Evolutionary conservation across 2,329 filamentous ascomycete species (phyloP).

Genomic region (Neonectria ditissima): DNA sequence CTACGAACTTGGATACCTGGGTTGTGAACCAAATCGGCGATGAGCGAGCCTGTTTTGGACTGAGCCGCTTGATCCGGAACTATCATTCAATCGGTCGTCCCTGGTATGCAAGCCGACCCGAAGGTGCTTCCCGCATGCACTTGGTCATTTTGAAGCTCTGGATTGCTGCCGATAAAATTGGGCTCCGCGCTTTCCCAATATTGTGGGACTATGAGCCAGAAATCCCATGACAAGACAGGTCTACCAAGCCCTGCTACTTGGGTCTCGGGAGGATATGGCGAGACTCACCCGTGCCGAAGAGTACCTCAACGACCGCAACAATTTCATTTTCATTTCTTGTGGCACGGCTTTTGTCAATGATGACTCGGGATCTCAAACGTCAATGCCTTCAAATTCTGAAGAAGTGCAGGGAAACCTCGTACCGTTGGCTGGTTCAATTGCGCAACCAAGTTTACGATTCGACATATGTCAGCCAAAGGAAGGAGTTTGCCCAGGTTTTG

Average conservation of each 20-base stretch:
- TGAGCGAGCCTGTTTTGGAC: slow-evolving; percentile 39
- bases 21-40: slow-evolving; percentile 41
- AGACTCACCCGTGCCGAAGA: slow-evolving; percentile 59
- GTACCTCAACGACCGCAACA: slow-evolving; percentile 48
- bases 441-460: slow-evolving; percentile 1
- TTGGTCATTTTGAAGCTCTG: slow-evolving; percentile 69
- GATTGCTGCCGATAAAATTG: slow-evolving; percentile 65
- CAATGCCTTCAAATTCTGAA: slow-evolving; percentile 1
- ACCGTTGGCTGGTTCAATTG: slow-evolving; percentile 21
- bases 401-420: slow-evolving; percentile 16
- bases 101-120: slow-evolving; percentile 56
- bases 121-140: slow-evolving; percentile 64
- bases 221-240: slow-evolving; percentile 50
- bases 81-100: slow-evolving; percentile 49
- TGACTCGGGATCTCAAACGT: not conserved
- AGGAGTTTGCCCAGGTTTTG: slow-evolving; percentile 10
- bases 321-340: slow-evolving; percentile 27
- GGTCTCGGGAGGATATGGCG: slow-evolving; percentile 56
- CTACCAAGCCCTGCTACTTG: slow-evolving; percentile 60
- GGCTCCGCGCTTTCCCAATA: slow-evolving; percentile 51
- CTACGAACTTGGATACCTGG: slow-evolving; percentile 54
- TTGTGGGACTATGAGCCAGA: slow-evolving; percentile 61
- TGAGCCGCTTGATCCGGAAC: slow-evolving; percentile 47
- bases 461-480: slow-evolving; percentile 11
- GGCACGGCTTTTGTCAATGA: slow-evolving; percentile 29